A percentile compares a stretch with the other conserved stretches of the same genome.
Evolutionary conservation across 1,139 yeast genomes (phyloP).

Genomic region (Geotrichum citri-aurantii): DNA sequence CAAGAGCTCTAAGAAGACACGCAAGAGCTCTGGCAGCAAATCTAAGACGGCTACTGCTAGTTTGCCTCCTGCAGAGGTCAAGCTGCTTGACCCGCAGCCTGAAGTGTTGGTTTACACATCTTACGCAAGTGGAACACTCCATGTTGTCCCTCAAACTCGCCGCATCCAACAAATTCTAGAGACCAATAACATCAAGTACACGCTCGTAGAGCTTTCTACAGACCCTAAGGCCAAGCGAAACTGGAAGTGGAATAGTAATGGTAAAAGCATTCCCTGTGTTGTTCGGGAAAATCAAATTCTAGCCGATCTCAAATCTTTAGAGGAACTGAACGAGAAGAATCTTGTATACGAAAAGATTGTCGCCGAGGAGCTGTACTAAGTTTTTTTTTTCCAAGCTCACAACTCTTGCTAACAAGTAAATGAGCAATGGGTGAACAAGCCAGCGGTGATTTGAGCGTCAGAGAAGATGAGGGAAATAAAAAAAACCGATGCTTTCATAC

Average conservation of each 20-base stretch:
- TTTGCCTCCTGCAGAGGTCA: neutral
- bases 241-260: slow-evolving; percentile 69
- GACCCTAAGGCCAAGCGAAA: slow-evolving; percentile 79
- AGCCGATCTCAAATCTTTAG: slow-evolving; percentile 68
- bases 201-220: slow-evolving; percentile 76
- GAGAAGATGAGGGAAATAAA: neutral
- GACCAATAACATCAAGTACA: slow-evolving; percentile 66
- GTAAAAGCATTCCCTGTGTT: slow-evolving; percentile 78
- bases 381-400: too few relatives aligned
- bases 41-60: neutral
- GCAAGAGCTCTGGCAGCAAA: neutral
- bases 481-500: neutral
- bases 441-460: too few relatives aligned
- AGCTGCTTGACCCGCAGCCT: slow-evolving; percentile 12
- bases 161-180: slow-evolving; percentile 66
- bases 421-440: too few relatives aligned
- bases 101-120: slow-evolving; percentile 73
- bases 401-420: too few relatives aligned
- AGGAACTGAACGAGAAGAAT: slow-evolving; percentile 71
- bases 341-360: slow-evolving; percentile 37
- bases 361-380: slow-evolving; percentile 25
- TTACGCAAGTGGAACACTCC: slow-evolving; percentile 81
- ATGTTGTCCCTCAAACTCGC: slow-evolving; percentile 71
- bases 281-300: slow-evolving; percentile 79
- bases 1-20: neutral